These are phyloP conservation scores for Syzygium malaccense DNA, from an alignment of 441 rosid genomes.

Conservation along the genomic window DNA sequence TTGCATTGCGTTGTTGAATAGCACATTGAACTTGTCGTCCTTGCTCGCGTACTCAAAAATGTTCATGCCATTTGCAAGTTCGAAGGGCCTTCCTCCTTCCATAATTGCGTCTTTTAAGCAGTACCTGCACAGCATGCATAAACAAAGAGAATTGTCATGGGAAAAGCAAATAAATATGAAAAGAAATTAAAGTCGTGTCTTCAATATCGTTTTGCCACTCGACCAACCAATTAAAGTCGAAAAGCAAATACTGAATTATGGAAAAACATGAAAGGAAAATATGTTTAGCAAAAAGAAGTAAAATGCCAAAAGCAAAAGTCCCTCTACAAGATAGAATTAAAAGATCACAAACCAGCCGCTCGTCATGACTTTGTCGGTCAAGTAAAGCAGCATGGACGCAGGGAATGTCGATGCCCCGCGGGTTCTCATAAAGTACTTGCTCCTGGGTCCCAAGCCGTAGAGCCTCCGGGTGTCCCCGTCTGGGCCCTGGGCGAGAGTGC, in stretches of 20 bases:
- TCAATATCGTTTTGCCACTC: background rate
- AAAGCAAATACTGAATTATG: background rate
- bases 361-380: background rate
- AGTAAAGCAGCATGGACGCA: background rate
- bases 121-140: background rate
- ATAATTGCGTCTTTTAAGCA: conserved; percentile 7
- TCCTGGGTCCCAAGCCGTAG: background rate
- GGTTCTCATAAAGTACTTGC: background rate
- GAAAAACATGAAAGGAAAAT: background rate
- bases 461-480: background rate
- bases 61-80: background rate
- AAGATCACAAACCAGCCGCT: background rate
- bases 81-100: background rate
- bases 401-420: background rate
- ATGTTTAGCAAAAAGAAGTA: background rate
- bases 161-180: background rate
- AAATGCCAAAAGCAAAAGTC: background rate
- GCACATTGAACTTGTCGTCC: background rate
- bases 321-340: background rate
- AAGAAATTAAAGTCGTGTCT: background rate
- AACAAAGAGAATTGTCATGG: background rate
- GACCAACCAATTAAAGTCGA: background rate
- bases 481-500: background rate
- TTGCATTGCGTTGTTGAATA: conserved; percentile 4
- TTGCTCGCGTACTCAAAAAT: background rate